A percentile compares a stretch with the other conserved stretches of the same genome.
Evolutionary conservation across 208 protist species (phyloP).

Genomic region (Tritrichomonas musculus): DNA sequence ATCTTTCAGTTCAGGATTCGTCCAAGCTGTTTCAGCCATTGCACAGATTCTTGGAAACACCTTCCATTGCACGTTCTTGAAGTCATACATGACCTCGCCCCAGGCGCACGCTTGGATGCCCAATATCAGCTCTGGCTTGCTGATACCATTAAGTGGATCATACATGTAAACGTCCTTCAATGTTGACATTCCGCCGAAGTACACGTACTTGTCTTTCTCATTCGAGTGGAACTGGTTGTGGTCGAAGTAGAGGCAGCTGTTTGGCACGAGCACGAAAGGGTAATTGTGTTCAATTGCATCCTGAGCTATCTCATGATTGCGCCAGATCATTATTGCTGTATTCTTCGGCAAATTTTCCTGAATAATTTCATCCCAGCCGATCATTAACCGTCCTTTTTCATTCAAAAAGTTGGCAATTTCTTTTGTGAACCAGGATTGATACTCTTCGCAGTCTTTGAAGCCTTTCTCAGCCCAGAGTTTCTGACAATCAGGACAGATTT

Average conservation of each 20-base stretch:
- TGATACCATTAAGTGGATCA: not conserved
- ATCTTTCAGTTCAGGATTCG: not conserved
- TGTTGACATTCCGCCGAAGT: not conserved
- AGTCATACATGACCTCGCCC: not conserved
- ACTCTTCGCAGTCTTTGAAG: too few species aligned
- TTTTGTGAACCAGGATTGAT: not conserved
- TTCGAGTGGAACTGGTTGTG: not conserved
- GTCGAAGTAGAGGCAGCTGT: not conserved
- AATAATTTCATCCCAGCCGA: constrained; percentile 32
- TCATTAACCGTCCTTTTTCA: not conserved
- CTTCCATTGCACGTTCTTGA: not conserved
- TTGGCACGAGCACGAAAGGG: not conserved
- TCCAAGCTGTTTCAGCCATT: not conserved
- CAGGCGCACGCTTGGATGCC: not conserved
- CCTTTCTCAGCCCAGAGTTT: too few species aligned
- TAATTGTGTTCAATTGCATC: not conserved
- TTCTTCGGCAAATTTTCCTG: not conserved
- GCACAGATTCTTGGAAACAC: not conserved
- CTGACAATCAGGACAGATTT: not conserved
- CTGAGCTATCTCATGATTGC: not conserved
- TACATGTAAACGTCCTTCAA: not conserved
- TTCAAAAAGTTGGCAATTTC: not conserved
- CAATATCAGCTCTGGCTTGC: not conserved
- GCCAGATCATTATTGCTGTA: not conserved
- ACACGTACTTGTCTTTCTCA: too few species aligned